Percentiles rank a stretch among this genome's conserved stretches.
phyloP scores from a whole-genome alignment of 2,329 filamentous ascomycete genomes.

The Lachnellula subtilissima region DNA sequence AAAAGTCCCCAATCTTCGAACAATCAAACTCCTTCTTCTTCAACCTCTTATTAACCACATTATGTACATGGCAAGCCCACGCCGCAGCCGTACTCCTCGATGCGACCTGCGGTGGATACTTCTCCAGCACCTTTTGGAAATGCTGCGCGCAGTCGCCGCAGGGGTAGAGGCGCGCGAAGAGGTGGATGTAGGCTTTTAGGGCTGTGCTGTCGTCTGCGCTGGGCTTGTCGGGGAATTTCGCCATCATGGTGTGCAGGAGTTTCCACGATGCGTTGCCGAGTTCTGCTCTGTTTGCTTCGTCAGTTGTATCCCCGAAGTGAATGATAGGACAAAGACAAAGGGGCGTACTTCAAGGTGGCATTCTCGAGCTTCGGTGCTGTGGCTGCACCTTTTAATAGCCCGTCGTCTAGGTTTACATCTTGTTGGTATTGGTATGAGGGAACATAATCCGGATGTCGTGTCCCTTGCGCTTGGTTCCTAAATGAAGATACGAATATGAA shows the following conservation, averaged over 20 bases:
- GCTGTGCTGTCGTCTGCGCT: conserved; percentile 57
- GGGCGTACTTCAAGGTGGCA: conserved; percentile 66
- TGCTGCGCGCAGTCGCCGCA: conserved; percentile 66
- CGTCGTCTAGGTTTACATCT: conserved; percentile 36
- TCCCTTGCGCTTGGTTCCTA: conserved; percentile 15
- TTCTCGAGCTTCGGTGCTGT: conserved; percentile 81
- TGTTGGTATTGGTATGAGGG: conserved; percentile 15
- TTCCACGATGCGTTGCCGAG: conserved; percentile 66
- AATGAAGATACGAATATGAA: conserved; percentile 52
- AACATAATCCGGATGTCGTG: conserved; percentile 16
- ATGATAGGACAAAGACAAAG: background rate
- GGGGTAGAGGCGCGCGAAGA: conserved; percentile 65
- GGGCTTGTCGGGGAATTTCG: conserved; percentile 62
- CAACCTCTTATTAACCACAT: conserved; percentile 60
- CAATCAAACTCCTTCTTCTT: conserved; percentile 61
- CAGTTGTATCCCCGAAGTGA: conserved; percentile 1
- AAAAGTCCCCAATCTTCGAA: conserved; percentile 63
- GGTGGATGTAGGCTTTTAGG: conserved; percentile 59
- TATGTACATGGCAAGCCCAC: conserved; percentile 66
- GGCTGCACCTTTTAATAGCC: conserved; percentile 59
- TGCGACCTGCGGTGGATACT: conserved; percentile 62
- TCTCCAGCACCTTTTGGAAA: conserved; percentile 56
- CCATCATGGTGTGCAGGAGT: conserved; percentile 66
- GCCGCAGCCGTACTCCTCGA: conserved; percentile 59
- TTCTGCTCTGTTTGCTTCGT: conserved; percentile 38